These are phyloP conservation scores for Suhomyces yuchorum DNA, from an alignment of 1,139 yeast genomes.

Conservation along the genomic window DNA sequence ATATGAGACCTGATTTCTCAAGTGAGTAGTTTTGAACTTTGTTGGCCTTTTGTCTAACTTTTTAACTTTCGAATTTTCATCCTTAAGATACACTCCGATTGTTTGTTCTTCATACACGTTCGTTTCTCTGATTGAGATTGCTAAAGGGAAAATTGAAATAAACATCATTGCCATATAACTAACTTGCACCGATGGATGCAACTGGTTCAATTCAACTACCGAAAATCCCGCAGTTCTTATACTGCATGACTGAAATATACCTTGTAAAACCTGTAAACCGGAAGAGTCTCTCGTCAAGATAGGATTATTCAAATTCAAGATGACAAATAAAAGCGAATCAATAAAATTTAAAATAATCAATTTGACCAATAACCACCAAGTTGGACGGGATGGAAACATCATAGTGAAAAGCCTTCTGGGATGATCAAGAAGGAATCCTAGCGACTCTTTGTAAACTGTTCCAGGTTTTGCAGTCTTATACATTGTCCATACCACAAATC, in stretches of 20 bases:
- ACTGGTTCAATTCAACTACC: conserved; percentile 62
- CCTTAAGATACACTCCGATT: conserved; percentile 72
- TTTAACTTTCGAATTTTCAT: conserved; percentile 31
- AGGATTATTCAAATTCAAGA: conserved; percentile 65
- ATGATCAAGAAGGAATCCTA: conserved; percentile 87
- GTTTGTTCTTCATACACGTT: conserved; percentile 98
- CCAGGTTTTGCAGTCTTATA: conserved; percentile 67
- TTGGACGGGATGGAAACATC: conserved; percentile 86
- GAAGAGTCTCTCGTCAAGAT: conserved; percentile 53
- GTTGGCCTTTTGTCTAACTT: conserved; percentile 40
- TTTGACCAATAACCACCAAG: conserved; percentile 89
- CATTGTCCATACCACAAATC: conserved; percentile 80
- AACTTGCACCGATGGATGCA: conserved; percentile 92
- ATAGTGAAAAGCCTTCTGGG: conserved; percentile 96
- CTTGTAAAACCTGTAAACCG: conserved; percentile 75
- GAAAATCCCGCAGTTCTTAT: conserved; percentile 94
- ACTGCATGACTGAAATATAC: conserved; percentile 86
- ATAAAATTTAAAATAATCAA: conserved; percentile 70
- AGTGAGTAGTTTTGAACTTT: conserved; percentile 81
- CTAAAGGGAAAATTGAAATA: conserved; percentile 92
- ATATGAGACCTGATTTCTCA: conserved; percentile 87
- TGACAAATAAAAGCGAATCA: conserved; percentile 77
- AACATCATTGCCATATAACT: conserved; percentile 97
- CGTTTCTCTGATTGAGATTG: conserved; percentile 93
- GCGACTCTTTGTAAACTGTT: conserved; percentile 69